These are phyloP conservation scores for Mesembryanthemum crystallinum DNA, from an alignment of 148 eudicot species.

Conservation along the genomic window DNA sequence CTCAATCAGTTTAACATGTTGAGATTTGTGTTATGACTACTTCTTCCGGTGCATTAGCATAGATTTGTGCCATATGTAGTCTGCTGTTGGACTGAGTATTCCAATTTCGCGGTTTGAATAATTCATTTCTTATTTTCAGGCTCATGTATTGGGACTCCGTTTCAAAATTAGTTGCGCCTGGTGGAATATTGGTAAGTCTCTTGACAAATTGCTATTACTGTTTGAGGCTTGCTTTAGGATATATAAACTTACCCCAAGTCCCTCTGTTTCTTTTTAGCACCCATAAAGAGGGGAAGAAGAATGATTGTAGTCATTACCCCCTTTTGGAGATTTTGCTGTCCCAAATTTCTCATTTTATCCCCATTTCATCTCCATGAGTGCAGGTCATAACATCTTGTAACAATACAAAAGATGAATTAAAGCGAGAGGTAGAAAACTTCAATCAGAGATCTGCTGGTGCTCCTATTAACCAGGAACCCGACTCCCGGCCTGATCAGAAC, in stretches of 20 bases:
- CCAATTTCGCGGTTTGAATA: background rate
- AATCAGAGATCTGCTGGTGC: slow-evolving; percentile 50
- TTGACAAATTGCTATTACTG: slow-evolving; percentile 5
- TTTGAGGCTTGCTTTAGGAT: background rate
- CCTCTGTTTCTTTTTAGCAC: background rate
- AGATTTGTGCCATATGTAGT: background rate
- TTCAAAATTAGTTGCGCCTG: slow-evolving; percentile 75
- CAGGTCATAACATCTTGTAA: slow-evolving; percentile 96
- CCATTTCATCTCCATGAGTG: background rate
- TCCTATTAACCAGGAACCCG: slow-evolving; percentile 35
- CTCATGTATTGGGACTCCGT: slow-evolving; percentile 96
- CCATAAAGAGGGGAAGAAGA: background rate
- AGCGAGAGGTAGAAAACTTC: slow-evolving; percentile 77
- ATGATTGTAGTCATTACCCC: background rate
- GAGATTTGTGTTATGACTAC: background rate
- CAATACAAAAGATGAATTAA: slow-evolving; percentile 87
- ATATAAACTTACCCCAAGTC: background rate
- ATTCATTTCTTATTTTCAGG: slow-evolving; percentile 41
- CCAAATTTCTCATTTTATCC: background rate
- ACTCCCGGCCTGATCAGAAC: slow-evolving; percentile 37
- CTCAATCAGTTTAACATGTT: background rate
- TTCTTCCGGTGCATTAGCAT: background rate
- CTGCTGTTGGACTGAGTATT: background rate
- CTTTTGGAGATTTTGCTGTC: background rate
- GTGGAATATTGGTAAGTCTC: slow-evolving; percentile 77